phyloP scores from a whole-genome alignment of 495 filamentous ascomycete species.

The Talaromyces proteolyticus region DNA sequence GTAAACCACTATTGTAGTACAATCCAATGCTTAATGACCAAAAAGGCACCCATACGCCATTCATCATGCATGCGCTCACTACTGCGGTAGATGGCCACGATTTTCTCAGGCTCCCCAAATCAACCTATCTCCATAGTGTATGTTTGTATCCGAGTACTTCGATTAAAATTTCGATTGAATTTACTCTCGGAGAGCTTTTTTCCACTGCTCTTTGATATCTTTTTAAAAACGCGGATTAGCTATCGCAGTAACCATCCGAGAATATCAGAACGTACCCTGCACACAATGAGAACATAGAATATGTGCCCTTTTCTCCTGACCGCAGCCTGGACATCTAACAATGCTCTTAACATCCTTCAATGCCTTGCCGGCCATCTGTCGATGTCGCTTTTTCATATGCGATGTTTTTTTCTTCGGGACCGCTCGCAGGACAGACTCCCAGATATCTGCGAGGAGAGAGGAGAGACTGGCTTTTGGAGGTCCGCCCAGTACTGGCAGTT shows the following conservation, averaged over 20 bases:
- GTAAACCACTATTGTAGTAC: not conserved
- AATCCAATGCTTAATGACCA: conserved; percentile 1
- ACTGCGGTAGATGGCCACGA: not conserved
- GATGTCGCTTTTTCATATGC: conserved; percentile 88
- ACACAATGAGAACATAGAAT: conserved; percentile 82
- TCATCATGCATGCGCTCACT: conserved; percentile 3
- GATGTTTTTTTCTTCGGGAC: conserved; percentile 99
- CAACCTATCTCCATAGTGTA: too few relatives aligned
- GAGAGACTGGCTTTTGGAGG: conserved; percentile 43
- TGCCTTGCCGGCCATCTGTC: conserved; percentile 90
- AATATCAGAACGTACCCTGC: conserved; percentile 38
- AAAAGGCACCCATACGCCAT: conserved; percentile 8
- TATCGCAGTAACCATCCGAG: not conserved
- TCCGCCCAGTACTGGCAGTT: conserved; percentile 44
- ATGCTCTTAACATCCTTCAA: conserved; percentile 83
- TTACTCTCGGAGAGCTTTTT: conserved; percentile 5
- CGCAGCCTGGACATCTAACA: conserved; percentile 84
- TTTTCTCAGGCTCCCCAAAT: too few relatives aligned
- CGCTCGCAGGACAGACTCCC: conserved; percentile 86
- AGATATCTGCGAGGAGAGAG: conserved; percentile 65
- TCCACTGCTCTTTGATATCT: conserved; percentile 31
- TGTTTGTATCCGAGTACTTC: too few relatives aligned
- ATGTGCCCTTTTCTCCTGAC: conserved; percentile 81
- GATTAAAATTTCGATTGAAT: too few relatives aligned
- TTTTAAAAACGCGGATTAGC: conserved; percentile 5